Evolutionary conservation across 2,329 filamentous ascomycete genomes (phyloP).

Genomic region (Neonectria punicea): DNA sequence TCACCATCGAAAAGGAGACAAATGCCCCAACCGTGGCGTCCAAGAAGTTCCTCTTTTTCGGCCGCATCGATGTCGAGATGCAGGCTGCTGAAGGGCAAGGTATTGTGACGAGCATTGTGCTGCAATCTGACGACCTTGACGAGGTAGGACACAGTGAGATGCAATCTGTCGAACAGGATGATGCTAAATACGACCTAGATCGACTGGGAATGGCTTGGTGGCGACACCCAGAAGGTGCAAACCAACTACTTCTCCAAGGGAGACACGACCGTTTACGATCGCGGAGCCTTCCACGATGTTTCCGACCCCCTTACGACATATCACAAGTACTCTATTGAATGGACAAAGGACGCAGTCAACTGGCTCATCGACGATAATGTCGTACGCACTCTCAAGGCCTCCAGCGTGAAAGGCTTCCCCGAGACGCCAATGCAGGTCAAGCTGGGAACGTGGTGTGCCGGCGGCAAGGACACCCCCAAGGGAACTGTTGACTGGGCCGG

Average conservation of each 20-base stretch:
- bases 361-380: conserved; percentile 72
- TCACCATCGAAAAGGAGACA: conserved; percentile 73
- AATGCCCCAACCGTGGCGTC: conserved; percentile 78
- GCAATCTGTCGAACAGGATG: neutral
- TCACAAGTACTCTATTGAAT: conserved; percentile 76
- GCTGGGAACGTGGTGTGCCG: conserved; percentile 74
- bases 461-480: conserved; percentile 64
- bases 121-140: conserved; percentile 89
- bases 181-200: conserved; percentile 64
- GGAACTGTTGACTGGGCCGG: conserved; percentile 80
- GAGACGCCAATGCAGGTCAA: conserved; percentile 79
- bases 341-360: conserved; percentile 69
- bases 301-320: conserved; percentile 57
- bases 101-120: conserved; percentile 87
- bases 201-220: conserved; percentile 90
- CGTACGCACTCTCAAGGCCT: conserved; percentile 72
- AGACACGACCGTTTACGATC: conserved; percentile 72
- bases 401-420: conserved; percentile 69
- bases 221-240: conserved; percentile 72
- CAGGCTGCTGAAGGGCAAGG: conserved; percentile 82
- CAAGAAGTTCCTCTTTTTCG: conserved; percentile 96
- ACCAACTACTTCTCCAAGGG: conserved; percentile 86
- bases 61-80: conserved; percentile 80
- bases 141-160: conserved; percentile 35
- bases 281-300: conserved; percentile 67